These are phyloP conservation scores for Cryphonectria nitschkei DNA, from an alignment of 2,329 filamentous ascomycete species.

Conservation along the genomic window DNA sequence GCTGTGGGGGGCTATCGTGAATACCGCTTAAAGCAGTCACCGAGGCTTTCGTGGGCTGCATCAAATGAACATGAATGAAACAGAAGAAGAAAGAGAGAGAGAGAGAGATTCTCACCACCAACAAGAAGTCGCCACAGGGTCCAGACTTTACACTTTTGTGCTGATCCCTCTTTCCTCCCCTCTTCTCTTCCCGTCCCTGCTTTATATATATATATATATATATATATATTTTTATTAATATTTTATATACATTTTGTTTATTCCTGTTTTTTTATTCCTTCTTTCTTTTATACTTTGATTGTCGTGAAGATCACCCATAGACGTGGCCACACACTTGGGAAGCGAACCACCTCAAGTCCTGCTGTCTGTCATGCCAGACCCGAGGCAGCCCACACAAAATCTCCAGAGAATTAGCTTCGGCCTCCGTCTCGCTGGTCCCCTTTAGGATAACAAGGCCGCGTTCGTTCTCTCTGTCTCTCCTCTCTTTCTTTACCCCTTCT, in stretches of 20 bases:
- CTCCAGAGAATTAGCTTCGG: slow-evolving; percentile 4
- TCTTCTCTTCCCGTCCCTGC: background rate
- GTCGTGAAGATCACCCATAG: background rate
- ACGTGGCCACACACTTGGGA: background rate
- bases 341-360: background rate
- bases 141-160: background rate
- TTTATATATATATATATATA: no score
- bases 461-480: background rate
- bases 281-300: background rate
- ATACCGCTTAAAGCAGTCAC: background rate
- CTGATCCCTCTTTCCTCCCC: background rate
- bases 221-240: no score
- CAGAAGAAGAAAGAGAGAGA: background rate
- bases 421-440: slow-evolving; percentile 6
- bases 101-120: background rate
- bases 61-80: background rate
- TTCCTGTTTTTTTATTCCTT: background rate
- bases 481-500: no score
- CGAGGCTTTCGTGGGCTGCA: background rate
- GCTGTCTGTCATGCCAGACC: background rate
- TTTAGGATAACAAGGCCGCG: slow-evolving; percentile 6
- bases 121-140: background rate
- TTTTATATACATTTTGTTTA: background rate
- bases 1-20: background rate
- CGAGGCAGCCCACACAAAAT: background rate